These are phyloP conservation scores for Paraphoma chrysanthemicola DNA, from an alignment of 2,329 filamentous ascomycete genomes.

Conservation along the genomic window DNA sequence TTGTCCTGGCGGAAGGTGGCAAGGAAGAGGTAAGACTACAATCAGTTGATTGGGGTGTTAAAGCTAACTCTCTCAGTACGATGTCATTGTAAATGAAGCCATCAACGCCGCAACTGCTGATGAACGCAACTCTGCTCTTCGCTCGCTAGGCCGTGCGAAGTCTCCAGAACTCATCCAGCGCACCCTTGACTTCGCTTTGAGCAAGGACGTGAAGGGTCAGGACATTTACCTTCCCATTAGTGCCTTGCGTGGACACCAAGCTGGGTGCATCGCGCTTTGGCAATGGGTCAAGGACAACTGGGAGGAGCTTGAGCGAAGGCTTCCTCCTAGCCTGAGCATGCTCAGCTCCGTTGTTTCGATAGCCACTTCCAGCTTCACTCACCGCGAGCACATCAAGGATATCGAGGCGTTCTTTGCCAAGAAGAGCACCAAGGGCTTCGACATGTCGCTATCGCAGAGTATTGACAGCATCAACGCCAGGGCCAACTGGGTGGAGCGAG, in stretches of 20 bases:
- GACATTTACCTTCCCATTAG: slow-evolving; percentile 90
- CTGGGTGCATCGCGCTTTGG: slow-evolving; percentile 82
- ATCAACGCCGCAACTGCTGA: slow-evolving; percentile 77
- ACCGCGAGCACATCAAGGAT: slow-evolving; percentile 74
- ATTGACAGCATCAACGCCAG: slow-evolving; percentile 85
- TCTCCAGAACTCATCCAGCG: slow-evolving; percentile 81
- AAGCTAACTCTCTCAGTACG: slow-evolving; percentile 63
- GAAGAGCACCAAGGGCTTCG: slow-evolving; percentile 87
- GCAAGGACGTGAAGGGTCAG: slow-evolving; percentile 87
- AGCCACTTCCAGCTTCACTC: slow-evolving; percentile 81
- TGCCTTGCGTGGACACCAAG: slow-evolving; percentile 76
- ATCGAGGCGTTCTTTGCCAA: slow-evolving; percentile 81
- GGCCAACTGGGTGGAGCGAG: slow-evolving; percentile 79
- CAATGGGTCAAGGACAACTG: slow-evolving; percentile 86
- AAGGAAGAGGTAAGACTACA: slow-evolving; percentile 71
- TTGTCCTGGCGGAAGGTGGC: slow-evolving; percentile 83
- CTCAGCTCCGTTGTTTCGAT: slow-evolving; percentile 84
- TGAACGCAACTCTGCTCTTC: slow-evolving; percentile 90
- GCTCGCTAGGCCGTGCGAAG: slow-evolving; percentile 79
- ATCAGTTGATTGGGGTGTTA: neutral
- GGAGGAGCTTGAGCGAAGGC: slow-evolving; percentile 79
- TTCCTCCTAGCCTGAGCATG: slow-evolving; percentile 87
- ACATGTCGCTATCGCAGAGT: slow-evolving; percentile 88
- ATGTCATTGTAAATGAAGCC: slow-evolving; percentile 78
- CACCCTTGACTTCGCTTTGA: slow-evolving; percentile 77